phyloP scores from a whole-genome alignment of 805 yeast genomes.

The Cyberlindnera galapagoensis region DNA sequence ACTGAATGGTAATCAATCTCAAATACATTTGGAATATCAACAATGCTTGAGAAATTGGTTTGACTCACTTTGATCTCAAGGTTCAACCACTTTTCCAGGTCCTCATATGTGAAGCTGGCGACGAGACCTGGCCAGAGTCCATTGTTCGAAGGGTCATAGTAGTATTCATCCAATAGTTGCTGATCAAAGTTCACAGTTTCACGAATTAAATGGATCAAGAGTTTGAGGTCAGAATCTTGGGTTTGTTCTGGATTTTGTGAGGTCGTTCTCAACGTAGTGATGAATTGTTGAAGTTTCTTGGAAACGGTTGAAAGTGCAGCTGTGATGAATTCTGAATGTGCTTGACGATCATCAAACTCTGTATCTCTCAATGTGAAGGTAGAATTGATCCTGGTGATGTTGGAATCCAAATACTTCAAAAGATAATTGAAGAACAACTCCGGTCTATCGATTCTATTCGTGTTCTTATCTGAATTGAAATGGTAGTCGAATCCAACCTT shows the following conservation, averaged over 20 bases:
- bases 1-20: slow-evolving; percentile 40
- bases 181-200: slow-evolving; percentile 36
- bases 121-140: slow-evolving; percentile 27
- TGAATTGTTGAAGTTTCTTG: slow-evolving; percentile 30
- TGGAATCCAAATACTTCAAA: slow-evolving; percentile 38
- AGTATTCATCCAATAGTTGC: slow-evolving; percentile 30
- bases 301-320: slow-evolving; percentile 36
- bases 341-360: slow-evolving; percentile 22
- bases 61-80: slow-evolving; percentile 41
- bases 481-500: slow-evolving; percentile 47
- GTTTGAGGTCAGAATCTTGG: slow-evolving; percentile 11
- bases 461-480: slow-evolving; percentile 38
- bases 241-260: slow-evolving; percentile 16
- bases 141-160: slow-evolving; percentile 31
- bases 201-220: slow-evolving; percentile 28
- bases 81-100: slow-evolving; percentile 40
- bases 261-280: slow-evolving; percentile 20
- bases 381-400: slow-evolving; percentile 34
- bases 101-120: slow-evolving; percentile 17
- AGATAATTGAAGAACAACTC: slow-evolving; percentile 47
- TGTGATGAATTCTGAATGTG: slow-evolving; percentile 34
- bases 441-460: slow-evolving; percentile 41
- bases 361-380: slow-evolving; percentile 31
- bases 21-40: slow-evolving; percentile 34
- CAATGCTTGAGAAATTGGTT: slow-evolving; percentile 38